Evolutionary conservation across 108 stramenopile genomes (phyloP).

Genomic region (Pseudonitzschia multiseries): DNA sequence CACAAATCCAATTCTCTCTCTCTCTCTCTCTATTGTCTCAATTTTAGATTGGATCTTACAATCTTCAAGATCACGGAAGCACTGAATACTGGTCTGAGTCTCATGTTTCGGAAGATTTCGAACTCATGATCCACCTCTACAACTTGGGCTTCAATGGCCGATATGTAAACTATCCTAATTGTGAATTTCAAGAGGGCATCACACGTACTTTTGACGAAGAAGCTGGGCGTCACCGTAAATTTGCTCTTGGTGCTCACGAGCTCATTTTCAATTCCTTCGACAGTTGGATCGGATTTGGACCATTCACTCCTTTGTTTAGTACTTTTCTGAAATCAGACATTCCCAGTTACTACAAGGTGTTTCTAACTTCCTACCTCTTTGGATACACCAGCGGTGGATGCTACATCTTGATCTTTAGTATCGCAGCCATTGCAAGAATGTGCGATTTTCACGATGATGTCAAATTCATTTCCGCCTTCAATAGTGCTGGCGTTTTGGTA

Average conservation of each 20-base stretch:
- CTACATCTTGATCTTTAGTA: constrained; percentile 43
- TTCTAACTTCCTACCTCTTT: constrained; percentile 48
- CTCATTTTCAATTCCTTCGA: constrained; percentile 57
- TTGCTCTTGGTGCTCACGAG: constrained; percentile 55
- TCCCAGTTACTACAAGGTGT: constrained; percentile 63
- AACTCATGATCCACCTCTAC: constrained; percentile 62
- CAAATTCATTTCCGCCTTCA: constrained; percentile 33
- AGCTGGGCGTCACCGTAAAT: constrained; percentile 62
- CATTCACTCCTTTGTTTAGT: constrained; percentile 48
- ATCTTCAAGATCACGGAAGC: constrained; percentile 35
- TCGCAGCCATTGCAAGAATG: constrained; percentile 39
- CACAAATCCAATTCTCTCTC: background rate
- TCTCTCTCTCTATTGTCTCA: no score
- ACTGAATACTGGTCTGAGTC: constrained; percentile 53
- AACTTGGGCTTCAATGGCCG: constrained; percentile 61
- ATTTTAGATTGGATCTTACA: constrained; percentile 38
- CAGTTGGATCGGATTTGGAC: constrained; percentile 48
- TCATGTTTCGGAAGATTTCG: constrained; percentile 63
- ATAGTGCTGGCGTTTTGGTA: constrained; percentile 46
- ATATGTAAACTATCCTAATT: constrained; percentile 54
- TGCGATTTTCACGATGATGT: constrained; percentile 30
- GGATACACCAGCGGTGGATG: constrained; percentile 52
- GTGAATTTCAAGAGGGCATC: constrained; percentile 60
- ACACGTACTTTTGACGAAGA: constrained; percentile 67
- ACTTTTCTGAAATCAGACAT: constrained; percentile 52